Evolutionary conservation across 129 eudicot species (phyloP), one percentile per base, ranked within the genome.

Genomic region (Lactuca saligna): DNA sequence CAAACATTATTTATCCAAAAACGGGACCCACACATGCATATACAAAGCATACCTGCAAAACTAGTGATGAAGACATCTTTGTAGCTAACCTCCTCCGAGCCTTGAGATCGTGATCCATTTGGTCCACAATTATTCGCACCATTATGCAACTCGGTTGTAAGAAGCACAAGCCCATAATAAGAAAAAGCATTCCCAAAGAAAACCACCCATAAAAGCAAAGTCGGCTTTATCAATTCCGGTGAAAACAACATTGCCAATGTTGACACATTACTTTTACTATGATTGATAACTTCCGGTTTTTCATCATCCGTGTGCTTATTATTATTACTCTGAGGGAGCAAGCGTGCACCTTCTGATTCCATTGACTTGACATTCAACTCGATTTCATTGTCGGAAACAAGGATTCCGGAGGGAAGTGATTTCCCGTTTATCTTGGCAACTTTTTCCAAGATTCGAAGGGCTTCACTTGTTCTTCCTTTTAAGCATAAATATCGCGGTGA

Each of bases 401-500:
- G 87, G 58, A 63, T 46, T 13, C 97, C 97, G 3, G 74, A 38
- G 14, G 97, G 96, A 74, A 89, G 84, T 53, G 82, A 17, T 37
- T 32, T 75, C 61, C 84, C 71, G 20, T 89, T 90, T 25, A 71
- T 54, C 49, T 44, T 63, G 4, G 97, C 88, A 10, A 82, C 80
- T 78, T 74, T 79, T 73, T 90, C 88, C 59, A 90, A 68, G 11
- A 90, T 54, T 37, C 57, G 25, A 35, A 72, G 78, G 17, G 95
- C 97, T 29, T 90, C 97, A 2, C 54, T 61, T 66, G 68, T 80
- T 63, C 85, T 84, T 15, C 94, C 97, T 75, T 63, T 84, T 73
- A 70, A 77, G 79, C 83, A 86, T 65, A 86, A 71, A 65, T 82
- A 90, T 69, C 97, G 80, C 29, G 96, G 96, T 29, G 96, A 89